Conservation (phyloP, 2,329 filamentous ascomycete genomes). For the Monascus ruber region DNA sequence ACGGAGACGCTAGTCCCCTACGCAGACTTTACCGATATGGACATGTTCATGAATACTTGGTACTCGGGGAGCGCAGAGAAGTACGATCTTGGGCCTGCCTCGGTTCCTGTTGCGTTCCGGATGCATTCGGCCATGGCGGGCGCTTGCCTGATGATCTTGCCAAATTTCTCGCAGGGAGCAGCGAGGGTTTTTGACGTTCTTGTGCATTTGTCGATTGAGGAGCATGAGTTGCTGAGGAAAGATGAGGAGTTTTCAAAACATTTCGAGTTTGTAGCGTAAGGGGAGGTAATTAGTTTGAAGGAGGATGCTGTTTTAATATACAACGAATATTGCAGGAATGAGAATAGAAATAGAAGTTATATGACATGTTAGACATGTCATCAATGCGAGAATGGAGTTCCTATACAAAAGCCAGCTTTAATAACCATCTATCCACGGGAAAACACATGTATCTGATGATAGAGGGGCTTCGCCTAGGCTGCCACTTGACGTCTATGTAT, state of each 20-base stretch:
- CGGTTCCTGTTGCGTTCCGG: constrained; percentile 8
- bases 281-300: no score
- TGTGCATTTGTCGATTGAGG: constrained; percentile 7
- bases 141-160: constrained; percentile 8
- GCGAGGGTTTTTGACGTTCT: constrained; percentile 8
- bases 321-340: no score
- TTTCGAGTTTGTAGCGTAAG: constrained; percentile 7
- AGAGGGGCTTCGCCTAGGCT: no score
- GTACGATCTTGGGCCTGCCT: constrained; percentile 10
- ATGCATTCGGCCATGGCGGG: constrained; percentile 3
- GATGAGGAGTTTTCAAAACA: constrained; percentile 9
- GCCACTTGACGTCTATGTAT: no score
- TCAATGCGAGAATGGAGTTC: no score
- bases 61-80: constrained; percentile 8
- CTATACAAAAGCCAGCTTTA: no score
- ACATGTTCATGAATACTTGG: constrained; percentile 15
- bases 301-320: no score
- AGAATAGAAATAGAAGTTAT: no score
- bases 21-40: constrained; percentile 11
- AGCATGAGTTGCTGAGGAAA: constrained; percentile 6
- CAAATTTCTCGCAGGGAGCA: constrained; percentile 5
- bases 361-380: no score
- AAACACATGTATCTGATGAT: no score
- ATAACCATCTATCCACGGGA: no score
- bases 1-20: constrained; percentile 6